Conservation (phyloP, 768 basidiomycete genomes). For the Phaeolepiota aurea region DNA sequence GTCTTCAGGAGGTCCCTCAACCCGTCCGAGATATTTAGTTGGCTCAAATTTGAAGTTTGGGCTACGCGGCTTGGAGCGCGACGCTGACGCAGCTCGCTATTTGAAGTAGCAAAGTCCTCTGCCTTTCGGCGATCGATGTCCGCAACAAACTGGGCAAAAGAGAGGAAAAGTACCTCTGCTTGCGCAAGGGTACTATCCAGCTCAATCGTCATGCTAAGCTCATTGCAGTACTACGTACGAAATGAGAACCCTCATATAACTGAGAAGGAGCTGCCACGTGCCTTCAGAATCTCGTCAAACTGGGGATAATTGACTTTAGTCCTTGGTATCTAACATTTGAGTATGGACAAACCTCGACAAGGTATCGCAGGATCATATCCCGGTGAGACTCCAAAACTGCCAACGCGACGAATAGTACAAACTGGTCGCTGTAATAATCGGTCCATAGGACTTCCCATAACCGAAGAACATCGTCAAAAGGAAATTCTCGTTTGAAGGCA, state of each 20-base stretch:
- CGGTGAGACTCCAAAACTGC: constrained; percentile 93
- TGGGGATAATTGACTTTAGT: constrained; percentile 14
- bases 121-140: constrained; percentile 79
- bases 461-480: constrained; percentile 81
- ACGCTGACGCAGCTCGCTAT: constrained; percentile 15
- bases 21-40: constrained; percentile 51
- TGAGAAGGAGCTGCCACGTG: constrained; percentile 13
- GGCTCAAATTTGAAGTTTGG: constrained; percentile 22
- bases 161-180: constrained; percentile 93
- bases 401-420: constrained; percentile 90
- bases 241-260: constrained; percentile 2
- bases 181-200: constrained; percentile 93
- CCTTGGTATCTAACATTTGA: constrained; percentile 1
- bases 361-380: constrained; percentile 90
- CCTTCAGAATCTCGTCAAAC: constrained; percentile 81
- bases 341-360: constrained; percentile 68
- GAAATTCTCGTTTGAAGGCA: constrained; percentile 93
- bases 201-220: constrained; percentile 94
- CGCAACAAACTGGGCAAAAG: constrained; percentile 80
- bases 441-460: constrained; percentile 96
- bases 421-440: constrained; percentile 79
- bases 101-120: constrained; percentile 41
- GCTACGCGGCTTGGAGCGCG: constrained; percentile 10
- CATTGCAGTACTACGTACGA: constrained; percentile 71
- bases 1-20: constrained; percentile 51